Evolutionary conservation across 2,329 filamentous ascomycete species (phyloP), one percentile per base, ranked within the genome.

Genomic region (Tolypocladium tropicale): DNA sequence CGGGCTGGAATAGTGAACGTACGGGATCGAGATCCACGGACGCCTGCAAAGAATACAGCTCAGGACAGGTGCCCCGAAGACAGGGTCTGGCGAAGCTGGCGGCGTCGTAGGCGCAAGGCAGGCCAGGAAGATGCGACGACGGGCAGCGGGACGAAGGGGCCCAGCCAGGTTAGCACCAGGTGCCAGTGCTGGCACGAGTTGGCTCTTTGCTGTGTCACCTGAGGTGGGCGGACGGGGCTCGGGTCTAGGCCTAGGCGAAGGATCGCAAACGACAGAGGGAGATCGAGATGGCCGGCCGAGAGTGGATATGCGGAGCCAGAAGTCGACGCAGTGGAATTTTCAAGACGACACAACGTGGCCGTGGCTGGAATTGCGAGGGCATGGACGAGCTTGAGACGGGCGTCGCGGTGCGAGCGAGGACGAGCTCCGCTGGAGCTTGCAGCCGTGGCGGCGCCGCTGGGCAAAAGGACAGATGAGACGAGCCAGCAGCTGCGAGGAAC

Each of bases 241-340:
- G 49, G 54, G 39, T 7, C 53, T 59, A 28, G 41, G 41, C 41
- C 41, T 52, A 36, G 53, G 23, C 30, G 21, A 21, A 36, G 54
- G 23, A 34, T 46, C 18, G 25, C 53, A 41, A 39, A 48, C 18
- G 52, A n/a, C 43, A 25, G 25, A 61, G 62, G 60, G 64, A 61
- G 63, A 67, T 67, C 62, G 65, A 65, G 63, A 63, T 66, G 63
- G 58, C 14, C 39, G 33, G 41, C 33, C 34, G 43, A 36, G 52
- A 48, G 51, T 53, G 53, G 56, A 56, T 56, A 30, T 51, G 14
- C 21, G 36, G 43, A 46, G 5, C n/a, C n/a, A n/a, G n/a, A n/a
- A n/a, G n/a, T n/a, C n/a, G n/a, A n/a, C n/a, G n/a, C n/a, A n/a
- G n/a, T n/a, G n/a, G n/a, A n/a, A n/a, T n/a, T n/a, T n/a, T n/a